Evolutionary conservation across 2,329 filamentous ascomycete genomes (phyloP), one percentile per base, ranked within the genome.

Genomic region (Phoma sp.): DNA sequence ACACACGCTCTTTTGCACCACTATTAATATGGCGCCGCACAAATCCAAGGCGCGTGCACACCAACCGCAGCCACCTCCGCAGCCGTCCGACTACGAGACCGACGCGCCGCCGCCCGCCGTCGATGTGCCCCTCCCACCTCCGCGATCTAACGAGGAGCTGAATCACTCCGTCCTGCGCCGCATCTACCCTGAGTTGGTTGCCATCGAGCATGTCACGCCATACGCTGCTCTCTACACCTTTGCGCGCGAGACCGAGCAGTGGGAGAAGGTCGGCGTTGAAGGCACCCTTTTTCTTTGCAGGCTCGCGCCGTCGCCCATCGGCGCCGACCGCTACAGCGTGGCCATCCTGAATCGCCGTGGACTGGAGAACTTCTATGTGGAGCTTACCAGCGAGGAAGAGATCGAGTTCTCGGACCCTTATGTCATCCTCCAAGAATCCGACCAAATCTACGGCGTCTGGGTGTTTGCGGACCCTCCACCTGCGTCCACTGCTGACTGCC

Each of bases 241-340:
- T 78, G 85, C 82, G 58, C 80, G 85, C 41, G 76, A 81, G 4
- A 82, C 85, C 2, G 79, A 83, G 47, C 77, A 80, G 55, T 98
- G 95, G 95, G 89, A 95, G 71, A 96, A 96, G 79, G 85, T 84
- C 40, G 89, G 88, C 51, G 83, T 93, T 9, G 93, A 96, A 75
- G 95, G 95, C 35, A 90, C 91, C 10, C 80, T 98, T 60, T 99
- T 98, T 73, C 85, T 98, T 47, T 96, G 90, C 79, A 83, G 89
- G 60, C 77, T 87, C 13, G 62, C 62, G 2, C 67, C 70, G 6
- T 66, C 62, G 4, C 55, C 84, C 48, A 55, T 60, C 8, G 70
- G 67, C 41, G 58, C 62, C 11, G 69, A 77, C 40, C 72, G 78
- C 23, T 81, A 77, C 63, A 72, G 70, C 43, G 75, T 78, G 23